Conservation (phyloP, 2,329 filamentous ascomycete species). For the Colletotrichum sp. region DNA sequence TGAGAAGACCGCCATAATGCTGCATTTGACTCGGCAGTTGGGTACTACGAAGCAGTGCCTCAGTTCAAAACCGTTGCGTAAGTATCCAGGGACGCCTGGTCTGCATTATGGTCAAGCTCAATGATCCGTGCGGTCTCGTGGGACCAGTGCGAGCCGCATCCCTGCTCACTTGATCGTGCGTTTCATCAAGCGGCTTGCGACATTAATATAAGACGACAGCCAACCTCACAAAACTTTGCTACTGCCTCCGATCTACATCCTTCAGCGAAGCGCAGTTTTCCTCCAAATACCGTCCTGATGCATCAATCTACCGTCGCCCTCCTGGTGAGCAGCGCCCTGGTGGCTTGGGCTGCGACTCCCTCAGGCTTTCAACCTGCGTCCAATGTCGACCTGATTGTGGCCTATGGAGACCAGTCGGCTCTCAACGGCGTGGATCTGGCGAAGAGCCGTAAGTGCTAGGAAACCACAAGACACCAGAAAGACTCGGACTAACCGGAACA, state of each 20-base stretch:
- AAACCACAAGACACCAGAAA: neutral
- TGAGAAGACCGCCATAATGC: neutral
- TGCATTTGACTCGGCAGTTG: neutral
- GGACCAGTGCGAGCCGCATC: neutral
- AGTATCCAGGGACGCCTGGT: neutral
- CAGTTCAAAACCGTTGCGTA: neutral
- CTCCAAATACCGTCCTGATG: neutral
- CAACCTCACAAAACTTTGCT: neutral
- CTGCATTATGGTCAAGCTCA: neutral
- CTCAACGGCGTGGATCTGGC: slow-evolving; percentile 41
- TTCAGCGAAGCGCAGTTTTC: neutral
- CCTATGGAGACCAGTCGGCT: slow-evolving; percentile 37
- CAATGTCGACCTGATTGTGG: slow-evolving; percentile 41
- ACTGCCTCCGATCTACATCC: neutral
- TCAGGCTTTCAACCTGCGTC: slow-evolving; percentile 42
- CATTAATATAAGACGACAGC: neutral
- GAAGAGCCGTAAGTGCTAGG: slow-evolving; percentile 34
- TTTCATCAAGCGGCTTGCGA: neutral
- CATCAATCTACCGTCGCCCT: neutral
- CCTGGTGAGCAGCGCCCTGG: neutral
- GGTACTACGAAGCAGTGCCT: neutral
- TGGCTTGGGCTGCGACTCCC: slow-evolving; percentile 42
- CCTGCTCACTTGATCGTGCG: neutral
- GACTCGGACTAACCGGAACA: neutral
- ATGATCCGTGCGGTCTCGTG: neutral